phyloP scores from a whole-genome alignment of 2,329 filamentous ascomycete species.

The Dothistroma septosporum region DNA sequence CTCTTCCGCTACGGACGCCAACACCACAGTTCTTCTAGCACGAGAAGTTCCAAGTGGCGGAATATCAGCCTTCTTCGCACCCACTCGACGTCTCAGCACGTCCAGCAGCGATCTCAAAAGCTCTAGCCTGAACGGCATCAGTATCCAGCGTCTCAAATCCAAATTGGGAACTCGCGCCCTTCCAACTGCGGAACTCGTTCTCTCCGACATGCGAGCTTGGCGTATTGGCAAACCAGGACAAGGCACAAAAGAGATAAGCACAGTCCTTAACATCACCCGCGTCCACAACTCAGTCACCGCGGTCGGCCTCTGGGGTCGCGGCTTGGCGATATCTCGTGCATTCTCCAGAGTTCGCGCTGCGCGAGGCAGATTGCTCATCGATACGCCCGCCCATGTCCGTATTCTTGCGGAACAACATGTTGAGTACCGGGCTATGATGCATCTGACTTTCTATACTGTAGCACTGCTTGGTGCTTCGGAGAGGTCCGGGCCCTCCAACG shows the following conservation, averaged over 20 bases:
- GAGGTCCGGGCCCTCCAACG: conserved; percentile 26
- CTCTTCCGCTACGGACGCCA: conserved; percentile 61
- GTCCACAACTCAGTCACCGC: conserved; percentile 55
- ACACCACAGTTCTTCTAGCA: conserved; percentile 63
- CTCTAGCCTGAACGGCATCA: conserved; percentile 56
- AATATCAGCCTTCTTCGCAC: conserved; percentile 62
- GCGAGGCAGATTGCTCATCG: conserved; percentile 45
- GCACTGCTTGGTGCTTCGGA: conserved; percentile 55
- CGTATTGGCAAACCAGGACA: conserved; percentile 63
- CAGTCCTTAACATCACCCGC: conserved; percentile 64
- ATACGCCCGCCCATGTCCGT: conserved; percentile 55
- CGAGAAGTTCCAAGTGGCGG: conserved; percentile 26
- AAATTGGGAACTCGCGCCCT: conserved; percentile 68
- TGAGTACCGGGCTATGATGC: conserved; percentile 52
- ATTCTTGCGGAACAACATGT: conserved; percentile 55
- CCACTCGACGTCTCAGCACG: conserved; percentile 50
- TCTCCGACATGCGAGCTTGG: conserved; percentile 41
- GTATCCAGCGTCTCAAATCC: conserved; percentile 65
- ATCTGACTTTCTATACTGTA: conserved; percentile 53
- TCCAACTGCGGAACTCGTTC: conserved; percentile 68
- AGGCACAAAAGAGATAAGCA: conserved; percentile 64
- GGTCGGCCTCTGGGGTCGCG: conserved; percentile 53
- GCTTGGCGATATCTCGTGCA: conserved; percentile 54
- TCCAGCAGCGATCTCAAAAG: conserved; percentile 44
- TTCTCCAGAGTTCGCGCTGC: conserved; percentile 57